Evolutionary conservation across 257 asterid genomes (phyloP), one percentile per base, ranked within the genome.

Genomic region (Voacanga thouarsii): DNA sequence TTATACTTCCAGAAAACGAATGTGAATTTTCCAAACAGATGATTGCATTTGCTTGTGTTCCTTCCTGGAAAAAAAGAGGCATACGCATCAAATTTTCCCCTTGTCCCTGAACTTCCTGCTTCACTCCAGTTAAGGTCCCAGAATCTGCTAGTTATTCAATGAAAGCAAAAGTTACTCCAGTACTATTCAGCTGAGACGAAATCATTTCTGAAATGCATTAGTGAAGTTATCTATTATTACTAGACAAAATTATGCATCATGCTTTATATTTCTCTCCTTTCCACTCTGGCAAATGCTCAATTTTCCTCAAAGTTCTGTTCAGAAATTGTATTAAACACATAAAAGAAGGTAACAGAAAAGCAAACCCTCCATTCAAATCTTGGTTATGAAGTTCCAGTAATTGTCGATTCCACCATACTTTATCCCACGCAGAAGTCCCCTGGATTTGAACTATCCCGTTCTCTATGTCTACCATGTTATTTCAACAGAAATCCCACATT

Each of bases 91-190:
- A 89, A 89, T 67, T 79, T 81, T 51, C 90, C 90, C 67, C 90
- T 82, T 30, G 90, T 86, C 66, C 86, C 82, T 39, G 83, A 65
- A 78, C 82, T 84, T 44, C 91, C 90, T 23, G 87, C 81, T 74
- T 84, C 88, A 60, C 93, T 89, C 93, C 93, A 89, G 63, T 89
- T 89, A 37, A 84, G 89, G 87, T 89, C 93, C 91, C 93, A 89
- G 70, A 87, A 89, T 78, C 89, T 89, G 89, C 53, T 64, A 65
- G 53, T 78, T 43, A 12, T 10, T 65, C 37, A 44, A 73, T 49
- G 47, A 18, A 44, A 39, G 24, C 21, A 60, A 41, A 41, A 10
- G 30, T 47, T 10, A 61, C 73, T 26, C 69, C 74, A 18, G 41
- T 66, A 72, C 30, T 73, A 61, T 63, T 49, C 67, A 14, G 69